These are phyloP conservation scores for Xylaria venustula DNA, from an alignment of 495 filamentous ascomycete genomes.

Conservation along the genomic window DNA sequence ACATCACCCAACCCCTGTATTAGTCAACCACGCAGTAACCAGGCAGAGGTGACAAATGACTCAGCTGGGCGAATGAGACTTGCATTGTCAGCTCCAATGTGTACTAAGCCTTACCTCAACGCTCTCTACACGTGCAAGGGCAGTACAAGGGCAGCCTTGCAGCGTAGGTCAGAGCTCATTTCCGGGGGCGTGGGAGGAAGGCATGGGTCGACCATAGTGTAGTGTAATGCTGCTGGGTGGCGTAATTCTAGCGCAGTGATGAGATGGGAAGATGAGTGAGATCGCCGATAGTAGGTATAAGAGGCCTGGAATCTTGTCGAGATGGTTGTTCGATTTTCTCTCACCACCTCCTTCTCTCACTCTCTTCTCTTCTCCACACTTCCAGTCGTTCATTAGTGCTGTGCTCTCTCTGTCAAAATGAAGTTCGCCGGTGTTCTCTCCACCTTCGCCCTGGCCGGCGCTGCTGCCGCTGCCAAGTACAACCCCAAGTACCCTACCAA, in stretches of 20 bases:
- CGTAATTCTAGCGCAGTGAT: too few species aligned
- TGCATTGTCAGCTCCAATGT: background rate
- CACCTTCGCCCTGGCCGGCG: slow-evolving; percentile 1
- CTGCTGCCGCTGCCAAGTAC: background rate
- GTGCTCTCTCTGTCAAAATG: background rate
- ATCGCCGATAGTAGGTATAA: background rate
- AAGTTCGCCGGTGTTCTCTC: slow-evolving; percentile 5
- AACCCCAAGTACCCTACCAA: background rate
- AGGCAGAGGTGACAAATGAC: slow-evolving; percentile 2
- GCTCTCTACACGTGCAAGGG: slow-evolving; percentile 1
- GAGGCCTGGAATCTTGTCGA: background rate
- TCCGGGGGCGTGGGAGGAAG: background rate
- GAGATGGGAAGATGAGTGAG: too few species aligned
- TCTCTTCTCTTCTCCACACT: background rate
- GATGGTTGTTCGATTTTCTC: background rate
- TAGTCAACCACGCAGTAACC: too few species aligned
- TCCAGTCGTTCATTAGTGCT: background rate
- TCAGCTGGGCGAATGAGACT: background rate
- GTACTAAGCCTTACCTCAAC: slow-evolving; percentile 5
- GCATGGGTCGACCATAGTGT: too few species aligned
- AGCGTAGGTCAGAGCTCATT: background rate
- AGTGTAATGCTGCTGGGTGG: too few species aligned
- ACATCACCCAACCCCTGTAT: background rate
- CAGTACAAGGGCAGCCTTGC: slow-evolving; percentile 10
- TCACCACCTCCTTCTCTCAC: background rate